These are phyloP conservation scores for Suhomyces bokatorum DNA, from an alignment of 1,139 yeast species.

Conservation along the genomic window DNA sequence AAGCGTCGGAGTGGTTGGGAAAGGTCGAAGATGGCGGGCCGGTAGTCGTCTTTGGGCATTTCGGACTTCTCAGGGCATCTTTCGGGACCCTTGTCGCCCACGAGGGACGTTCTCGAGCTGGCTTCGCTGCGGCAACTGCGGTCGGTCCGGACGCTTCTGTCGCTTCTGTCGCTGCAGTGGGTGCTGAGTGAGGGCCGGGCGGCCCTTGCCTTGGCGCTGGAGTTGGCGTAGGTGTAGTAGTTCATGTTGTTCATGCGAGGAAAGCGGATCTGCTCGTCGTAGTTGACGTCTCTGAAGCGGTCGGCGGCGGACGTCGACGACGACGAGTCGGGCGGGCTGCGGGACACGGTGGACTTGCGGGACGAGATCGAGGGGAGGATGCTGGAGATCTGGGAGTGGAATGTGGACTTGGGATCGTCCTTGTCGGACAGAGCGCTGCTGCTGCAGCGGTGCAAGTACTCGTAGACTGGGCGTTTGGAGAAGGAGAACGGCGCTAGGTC, in stretches of 20 bases:
- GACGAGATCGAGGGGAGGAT: constrained; percentile 23
- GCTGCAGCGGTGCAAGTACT: constrained; percentile 10
- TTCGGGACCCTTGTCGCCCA: constrained; percentile 1
- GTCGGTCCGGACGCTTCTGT: constrained; percentile 1
- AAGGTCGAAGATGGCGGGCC: constrained; percentile 47
- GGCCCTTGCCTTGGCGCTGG: constrained; percentile 7
- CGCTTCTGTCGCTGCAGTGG: constrained; percentile 3
- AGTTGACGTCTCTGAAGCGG: constrained; percentile 30
- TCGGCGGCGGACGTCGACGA: background rate
- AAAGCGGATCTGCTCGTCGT: constrained; percentile 47
- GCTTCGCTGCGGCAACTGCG: constrained; percentile 1
- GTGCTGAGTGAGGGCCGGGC: constrained; percentile 9
- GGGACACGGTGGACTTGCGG: constrained; percentile 7
- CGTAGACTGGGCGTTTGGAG: constrained; percentile 38
- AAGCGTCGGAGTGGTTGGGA: constrained; percentile 36
- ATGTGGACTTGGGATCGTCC: constrained; percentile 10
- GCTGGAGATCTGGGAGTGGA: constrained; percentile 35
- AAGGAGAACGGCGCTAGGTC: constrained; percentile 39
- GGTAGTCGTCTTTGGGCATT: constrained; percentile 19
- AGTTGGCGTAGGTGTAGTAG: constrained; percentile 25
- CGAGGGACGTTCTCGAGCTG: background rate
- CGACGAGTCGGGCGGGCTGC: constrained; percentile 5
- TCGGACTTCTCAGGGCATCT: background rate
- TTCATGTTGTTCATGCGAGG: constrained; percentile 40
- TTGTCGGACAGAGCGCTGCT: constrained; percentile 1